Base-by-base conservation (phyloP, 495 filamentous ascomycete genomes). In the Talaromyces liani region DNA sequence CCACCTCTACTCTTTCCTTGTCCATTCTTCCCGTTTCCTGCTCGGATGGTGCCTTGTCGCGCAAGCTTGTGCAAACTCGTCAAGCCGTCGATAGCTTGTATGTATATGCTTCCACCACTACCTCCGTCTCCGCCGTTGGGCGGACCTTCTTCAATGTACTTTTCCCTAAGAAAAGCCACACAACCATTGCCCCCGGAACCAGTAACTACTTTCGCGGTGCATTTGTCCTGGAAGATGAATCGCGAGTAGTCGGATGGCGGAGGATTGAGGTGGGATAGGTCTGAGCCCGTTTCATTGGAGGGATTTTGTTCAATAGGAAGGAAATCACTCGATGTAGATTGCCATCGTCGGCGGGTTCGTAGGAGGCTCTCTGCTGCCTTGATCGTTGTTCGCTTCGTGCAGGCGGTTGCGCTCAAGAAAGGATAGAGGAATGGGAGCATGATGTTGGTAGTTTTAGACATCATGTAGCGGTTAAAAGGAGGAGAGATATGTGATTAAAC, bases 71-170 rank as follows among this genome's bases (percentile, higher is more conserved):
- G 92, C 60, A 98, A 76, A 64, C 90, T 94, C 1, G 91, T 97
- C 71, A 97, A 87, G 63, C 91, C 91, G 49, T 87, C 87, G 8
- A 96, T 86, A 4, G 94, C 93, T 73, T 97, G 95, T 61, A 98
- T 94, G 77, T 94, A 98, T 65, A 98, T 78, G 68, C 87, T 93
- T 20, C 94, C 94, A 54, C 94, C 94, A 59, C 83, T 88, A 14
- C 94, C 94, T 31, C 94, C 94, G 73, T 98, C 91, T 57, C 94
- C 94, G 56, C 94, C 95, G 73, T 98, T 97, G n/a, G 94, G 81
- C n/a, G 93, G 93, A 0, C 94, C 94, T 61, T 91, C 83, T 55
- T 86, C 82, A 24, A 97, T 80, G 72, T 85, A 98, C 63, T 92
- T 92, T 67, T 98, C 94, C 2, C 92, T 86, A 41, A 95, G 78